A percentile compares a stretch with the other conserved stretches of the same genome.
Conservation (phyloP, 768 basidiomycete species). For the Pseudohyphozyma bogoriensis region DNA sequence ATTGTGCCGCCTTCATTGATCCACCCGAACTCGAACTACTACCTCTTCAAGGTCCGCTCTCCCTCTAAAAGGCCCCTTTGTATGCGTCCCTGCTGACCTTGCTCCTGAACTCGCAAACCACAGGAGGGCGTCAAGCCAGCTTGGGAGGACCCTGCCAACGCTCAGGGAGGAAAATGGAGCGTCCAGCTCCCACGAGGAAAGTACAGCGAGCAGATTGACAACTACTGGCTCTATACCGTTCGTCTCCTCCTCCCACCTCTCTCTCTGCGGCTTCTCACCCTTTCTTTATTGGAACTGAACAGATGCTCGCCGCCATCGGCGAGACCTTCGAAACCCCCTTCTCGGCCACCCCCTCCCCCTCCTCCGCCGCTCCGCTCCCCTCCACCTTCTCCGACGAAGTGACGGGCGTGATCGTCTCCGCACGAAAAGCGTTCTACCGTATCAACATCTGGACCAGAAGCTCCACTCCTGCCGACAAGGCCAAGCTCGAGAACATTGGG, state of each 20-base stretch:
- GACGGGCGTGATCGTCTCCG: conserved; percentile 90
- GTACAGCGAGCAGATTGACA: conserved; percentile 48
- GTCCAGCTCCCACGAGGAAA: conserved; percentile 96
- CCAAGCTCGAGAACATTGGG: conserved; percentile 34
- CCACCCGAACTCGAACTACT: conserved; percentile 96
- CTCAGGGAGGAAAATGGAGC: conserved; percentile 96
- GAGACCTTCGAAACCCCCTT: conserved; percentile 93
- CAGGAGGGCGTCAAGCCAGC: conserved; percentile 44
- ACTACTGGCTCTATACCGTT: conserved; percentile 39
- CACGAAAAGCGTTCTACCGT: conserved; percentile 89
- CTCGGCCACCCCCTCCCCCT: conserved; percentile 37
- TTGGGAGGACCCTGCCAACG: conserved; percentile 58
- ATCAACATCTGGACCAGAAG: conserved; percentile 94
- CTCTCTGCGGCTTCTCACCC: neutral
- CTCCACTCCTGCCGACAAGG: conserved; percentile 47
- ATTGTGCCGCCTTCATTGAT: conserved; percentile 89
- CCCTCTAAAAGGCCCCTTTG: too few relatives aligned
- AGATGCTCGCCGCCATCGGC: conserved; percentile 99
- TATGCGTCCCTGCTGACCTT: too few relatives aligned
- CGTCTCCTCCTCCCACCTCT: neutral
- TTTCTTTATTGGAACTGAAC: neutral
- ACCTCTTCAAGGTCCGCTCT: conserved; percentile 98
- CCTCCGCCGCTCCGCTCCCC: conserved; percentile 42
- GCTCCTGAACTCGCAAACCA: too few relatives aligned
- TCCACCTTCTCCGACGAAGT: conserved; percentile 43